phyloP scores from a whole-genome alignment of 495 filamentous ascomycete genomes.

The Xylaria nigripes region DNA sequence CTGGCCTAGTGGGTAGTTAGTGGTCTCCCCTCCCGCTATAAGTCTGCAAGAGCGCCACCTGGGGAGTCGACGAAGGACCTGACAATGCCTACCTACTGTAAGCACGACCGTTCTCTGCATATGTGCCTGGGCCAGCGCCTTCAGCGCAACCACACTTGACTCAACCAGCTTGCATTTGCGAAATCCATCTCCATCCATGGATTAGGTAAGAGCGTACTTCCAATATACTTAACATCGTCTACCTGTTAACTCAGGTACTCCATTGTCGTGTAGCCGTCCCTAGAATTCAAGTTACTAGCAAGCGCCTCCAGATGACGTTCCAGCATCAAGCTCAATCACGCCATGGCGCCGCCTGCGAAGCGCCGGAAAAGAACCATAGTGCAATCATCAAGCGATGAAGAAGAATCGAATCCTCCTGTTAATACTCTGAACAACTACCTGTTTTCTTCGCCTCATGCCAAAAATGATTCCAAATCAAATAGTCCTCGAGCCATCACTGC shows the following conservation, averaged over 20 bases:
- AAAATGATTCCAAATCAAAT: slow-evolving; percentile 1
- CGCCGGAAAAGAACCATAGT: slow-evolving; percentile 43
- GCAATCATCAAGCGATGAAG: slow-evolving; percentile 27
- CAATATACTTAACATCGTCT: not conserved
- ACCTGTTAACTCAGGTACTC: not conserved
- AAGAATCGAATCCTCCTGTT: slow-evolving; percentile 20
- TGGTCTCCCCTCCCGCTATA: too few species aligned
- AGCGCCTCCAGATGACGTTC: slow-evolving; percentile 17
- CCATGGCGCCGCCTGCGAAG: slow-evolving; percentile 50
- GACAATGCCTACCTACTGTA: too few species aligned
- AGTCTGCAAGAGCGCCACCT: too few species aligned
- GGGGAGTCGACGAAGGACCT: too few species aligned
- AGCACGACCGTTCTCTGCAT: too few species aligned
- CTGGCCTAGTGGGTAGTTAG: too few species aligned
- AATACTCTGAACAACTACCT: slow-evolving; percentile 38
- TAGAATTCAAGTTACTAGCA: not conserved
- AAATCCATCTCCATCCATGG: too few species aligned
- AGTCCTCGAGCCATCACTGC: not conserved
- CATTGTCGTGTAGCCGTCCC: not conserved
- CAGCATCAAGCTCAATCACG: slow-evolving; percentile 13
- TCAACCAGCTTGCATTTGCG: too few species aligned
- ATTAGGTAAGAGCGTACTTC: too few species aligned
- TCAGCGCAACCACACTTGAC: too few species aligned
- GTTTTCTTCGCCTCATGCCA: slow-evolving; percentile 33
- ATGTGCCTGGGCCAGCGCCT: too few species aligned